Evolutionary conservation across 257 asterid species (phyloP).

Genomic region (Solanum dulcamara): DNA sequence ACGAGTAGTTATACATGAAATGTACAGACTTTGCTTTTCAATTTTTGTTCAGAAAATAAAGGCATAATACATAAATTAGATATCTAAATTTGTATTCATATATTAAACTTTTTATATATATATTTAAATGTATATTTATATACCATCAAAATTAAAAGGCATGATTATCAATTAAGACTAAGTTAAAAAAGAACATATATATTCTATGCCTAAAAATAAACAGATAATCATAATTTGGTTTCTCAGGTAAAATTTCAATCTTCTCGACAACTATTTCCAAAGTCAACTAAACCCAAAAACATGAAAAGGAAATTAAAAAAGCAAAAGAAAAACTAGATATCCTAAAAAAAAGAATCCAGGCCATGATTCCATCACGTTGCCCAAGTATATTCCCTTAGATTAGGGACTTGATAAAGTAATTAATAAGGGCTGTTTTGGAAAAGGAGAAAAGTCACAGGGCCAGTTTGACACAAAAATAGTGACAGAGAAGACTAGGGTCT

Average conservation of each 20-base stretch:
- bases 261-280: background rate
- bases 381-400: background rate
- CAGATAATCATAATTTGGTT: background rate
- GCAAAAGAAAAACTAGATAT: background rate
- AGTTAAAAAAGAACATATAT: background rate
- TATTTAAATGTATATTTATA: too few relatives aligned
- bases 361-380: background rate
- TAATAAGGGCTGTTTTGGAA: background rate
- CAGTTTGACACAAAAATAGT: background rate
- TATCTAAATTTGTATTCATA: too few relatives aligned
- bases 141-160: fast-evolving
- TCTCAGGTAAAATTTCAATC: background rate
- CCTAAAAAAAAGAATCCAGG: background rate
- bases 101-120: too few relatives aligned
- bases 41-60: background rate
- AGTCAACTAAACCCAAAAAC: background rate
- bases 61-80: too few relatives aligned
- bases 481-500: slow-evolving; percentile 7
- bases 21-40: background rate
- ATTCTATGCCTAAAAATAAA: background rate
- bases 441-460: background rate
- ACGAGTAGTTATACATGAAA: background rate
- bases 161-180: background rate
- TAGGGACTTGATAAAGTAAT: background rate
- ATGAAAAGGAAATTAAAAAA: background rate